Evolutionary conservation across 2,329 filamentous ascomycete genomes (phyloP), one percentile per base, ranked within the genome.

Genomic region (Fusarium kyushuense): DNA sequence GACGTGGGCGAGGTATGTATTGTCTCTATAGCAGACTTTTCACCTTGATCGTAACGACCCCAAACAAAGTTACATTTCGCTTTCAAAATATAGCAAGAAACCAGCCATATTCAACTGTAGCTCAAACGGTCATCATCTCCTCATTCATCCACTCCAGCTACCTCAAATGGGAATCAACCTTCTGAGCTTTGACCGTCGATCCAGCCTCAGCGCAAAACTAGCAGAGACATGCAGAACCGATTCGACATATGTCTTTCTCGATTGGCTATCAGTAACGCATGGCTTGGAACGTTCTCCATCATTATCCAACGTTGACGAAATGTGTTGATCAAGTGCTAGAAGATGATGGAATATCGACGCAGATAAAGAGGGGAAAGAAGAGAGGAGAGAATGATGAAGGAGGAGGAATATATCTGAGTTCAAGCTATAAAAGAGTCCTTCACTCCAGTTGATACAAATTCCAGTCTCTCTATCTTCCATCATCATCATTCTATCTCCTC

Each of bases 361-460:
- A 21, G 8, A 10, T 11, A 1, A 11, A 38, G 35, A 19, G 12
- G 3, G 2, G n/a, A 14, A 8, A 19, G 0, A 12, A 13, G n/a
- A 21, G 6, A 29, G 27, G 23, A 5, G 21, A 48, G 3, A 17
- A 32, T 25, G 0, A 10, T 19, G n/a, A 14, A 19, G 23, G 27
- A 35, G 6, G 21, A 35, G 5, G 8, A 46, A 14, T 2, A 19
- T 13, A 6, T 2, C 6, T 14, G 11, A 27, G 9, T 11, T n/a
- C 16, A 3, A 33, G 17, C 35, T 60, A 60, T 58, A 60, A 58
- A 58, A 36, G 17, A 13, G 13, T 17, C 1, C 30, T 27, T 27
- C 2, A 5, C 17, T 27, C 17, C 41, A 1, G 9, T 1, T 17
- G 14, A 25, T 23, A 25, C 7, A 10, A 0, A 11, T 9, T n/a